phyloP scores from a whole-genome alignment of 306 rosid species.

The Dryas drummondii region DNA sequence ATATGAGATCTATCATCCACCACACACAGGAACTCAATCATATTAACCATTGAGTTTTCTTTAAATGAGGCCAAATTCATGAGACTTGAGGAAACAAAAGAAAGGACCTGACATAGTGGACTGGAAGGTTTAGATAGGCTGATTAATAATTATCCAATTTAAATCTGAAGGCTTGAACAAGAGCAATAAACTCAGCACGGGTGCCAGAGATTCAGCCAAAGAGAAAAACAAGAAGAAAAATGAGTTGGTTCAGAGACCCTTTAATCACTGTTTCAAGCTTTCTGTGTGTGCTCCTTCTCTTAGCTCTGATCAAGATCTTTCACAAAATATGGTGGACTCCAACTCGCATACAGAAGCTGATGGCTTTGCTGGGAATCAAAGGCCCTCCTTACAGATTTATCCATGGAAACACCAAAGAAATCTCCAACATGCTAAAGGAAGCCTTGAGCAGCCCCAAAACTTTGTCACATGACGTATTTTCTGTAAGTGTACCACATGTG shows the following conservation, averaged over 20 bases:
- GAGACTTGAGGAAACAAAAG: too few species aligned
- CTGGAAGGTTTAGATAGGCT: too few species aligned
- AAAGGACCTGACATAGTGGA: too few species aligned
- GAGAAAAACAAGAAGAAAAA: background rate
- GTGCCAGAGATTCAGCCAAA: too few species aligned
- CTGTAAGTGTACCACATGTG: slow-evolving; percentile 6
- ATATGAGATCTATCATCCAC: too few species aligned
- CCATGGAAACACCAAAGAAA: slow-evolving; percentile 27
- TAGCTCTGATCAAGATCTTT: slow-evolving; percentile 3
- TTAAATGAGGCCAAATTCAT: too few species aligned
- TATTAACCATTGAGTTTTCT: too few species aligned
- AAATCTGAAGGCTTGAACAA: too few species aligned
- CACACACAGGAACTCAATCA: too few species aligned
- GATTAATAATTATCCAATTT: too few species aligned
- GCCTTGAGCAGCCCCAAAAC: slow-evolving; percentile 11
- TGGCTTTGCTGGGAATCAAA: slow-evolving; percentile 24
- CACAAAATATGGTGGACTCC: slow-evolving; percentile 36
- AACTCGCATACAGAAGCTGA: background rate
- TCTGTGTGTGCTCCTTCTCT: background rate
- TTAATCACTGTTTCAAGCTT: background rate
- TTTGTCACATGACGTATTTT: slow-evolving; percentile 20
- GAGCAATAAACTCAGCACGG: too few species aligned
- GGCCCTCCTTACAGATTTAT: slow-evolving; percentile 38
- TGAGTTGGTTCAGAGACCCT: background rate
- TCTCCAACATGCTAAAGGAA: slow-evolving; percentile 11